Base-by-base conservation (phyloP, 805 yeast genomes). In the Schizosaccharomyces osmophilus region DNA sequence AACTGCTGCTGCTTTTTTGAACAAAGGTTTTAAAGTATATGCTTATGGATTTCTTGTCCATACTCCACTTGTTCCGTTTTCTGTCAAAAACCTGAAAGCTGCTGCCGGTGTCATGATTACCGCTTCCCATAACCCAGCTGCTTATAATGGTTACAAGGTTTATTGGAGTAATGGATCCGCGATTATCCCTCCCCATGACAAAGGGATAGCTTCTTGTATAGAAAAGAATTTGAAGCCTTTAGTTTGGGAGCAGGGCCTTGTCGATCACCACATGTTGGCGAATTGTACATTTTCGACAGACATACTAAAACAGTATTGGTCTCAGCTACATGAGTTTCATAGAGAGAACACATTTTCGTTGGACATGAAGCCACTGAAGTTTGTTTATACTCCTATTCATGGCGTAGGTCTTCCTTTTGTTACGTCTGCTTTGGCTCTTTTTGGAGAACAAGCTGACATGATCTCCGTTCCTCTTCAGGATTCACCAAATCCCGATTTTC, bases 121-220 rank as follows among this genome's bases (percentile, higher is more conserved):
- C 0, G 74, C 73, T n/a, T 68, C 71, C 45, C 76, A 73, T 64
- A 73, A 73, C 64, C 76, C 69, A 8, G 74, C 97, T 0, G 75
- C 75, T 54, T 97, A 89, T 69, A 87, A 87, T 67, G 96, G 96
- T 36, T 90, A 87, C 60, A 90, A 90, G 72, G 77, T 93, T 84
- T 90, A 93, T 73, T 87, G 93, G 81, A 74, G 77, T 9, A 90
- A 90, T 69, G 97, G 96, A 3, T 90, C 97, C 70, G 97, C 93
- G 70, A 93, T 90, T 64, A 87, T 90, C 58, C 89, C 95, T 1
- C 97, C 98, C 0, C 87, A 83, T 68, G 97, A 93, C 68, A 67
- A 67, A 1, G 81, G 77, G 1, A 90, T 90, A 64, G 88, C 95
- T 26, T 63, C 69, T 1, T 68, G 75, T 1, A 90, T 90, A 54